phyloP scores from a whole-genome alignment of 306 rosid genomes.

The Cucurbita ficifolia region DNA sequence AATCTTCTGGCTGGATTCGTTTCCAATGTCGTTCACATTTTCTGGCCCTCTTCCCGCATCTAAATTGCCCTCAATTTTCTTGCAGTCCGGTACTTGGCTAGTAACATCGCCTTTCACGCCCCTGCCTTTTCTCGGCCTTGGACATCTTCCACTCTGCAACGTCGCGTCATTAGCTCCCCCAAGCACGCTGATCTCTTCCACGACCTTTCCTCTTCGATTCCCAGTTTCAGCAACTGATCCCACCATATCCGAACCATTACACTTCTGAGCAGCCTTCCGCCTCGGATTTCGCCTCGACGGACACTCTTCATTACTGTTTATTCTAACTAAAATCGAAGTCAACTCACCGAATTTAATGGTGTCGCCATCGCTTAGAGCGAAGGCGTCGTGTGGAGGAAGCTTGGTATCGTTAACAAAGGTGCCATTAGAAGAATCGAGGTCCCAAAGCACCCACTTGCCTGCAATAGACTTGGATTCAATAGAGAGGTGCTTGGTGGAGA shows the following conservation, averaged over 20 bases:
- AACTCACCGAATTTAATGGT: constrained; percentile 48
- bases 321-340: constrained; percentile 34
- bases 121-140: constrained; percentile 16
- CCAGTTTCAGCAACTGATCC: neutral
- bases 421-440: constrained; percentile 75
- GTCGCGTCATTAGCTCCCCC: neutral
- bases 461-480: constrained; percentile 21
- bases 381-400: constrained; percentile 22
- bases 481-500: constrained; percentile 63
- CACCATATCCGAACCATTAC: neutral
- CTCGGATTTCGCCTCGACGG: constrained; percentile 29
- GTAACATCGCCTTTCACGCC: constrained; percentile 9
- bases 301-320: constrained; percentile 11
- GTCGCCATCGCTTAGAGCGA: constrained; percentile 30
- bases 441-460: constrained; percentile 41
- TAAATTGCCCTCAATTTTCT: neutral
- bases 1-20: neutral
- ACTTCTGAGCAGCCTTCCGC: constrained; percentile 18
- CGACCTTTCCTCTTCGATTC: constrained; percentile 13
- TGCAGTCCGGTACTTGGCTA: neutral
- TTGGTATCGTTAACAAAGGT: constrained; percentile 36
- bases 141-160: constrained; percentile 6
- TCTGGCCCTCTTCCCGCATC: neutral
- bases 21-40: neutral
- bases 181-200: neutral